Evolutionary conservation across 495 filamentous ascomycete species (phyloP), one percentile per base, ranked within the genome.

Genomic region (Penicillium antarcticum): DNA sequence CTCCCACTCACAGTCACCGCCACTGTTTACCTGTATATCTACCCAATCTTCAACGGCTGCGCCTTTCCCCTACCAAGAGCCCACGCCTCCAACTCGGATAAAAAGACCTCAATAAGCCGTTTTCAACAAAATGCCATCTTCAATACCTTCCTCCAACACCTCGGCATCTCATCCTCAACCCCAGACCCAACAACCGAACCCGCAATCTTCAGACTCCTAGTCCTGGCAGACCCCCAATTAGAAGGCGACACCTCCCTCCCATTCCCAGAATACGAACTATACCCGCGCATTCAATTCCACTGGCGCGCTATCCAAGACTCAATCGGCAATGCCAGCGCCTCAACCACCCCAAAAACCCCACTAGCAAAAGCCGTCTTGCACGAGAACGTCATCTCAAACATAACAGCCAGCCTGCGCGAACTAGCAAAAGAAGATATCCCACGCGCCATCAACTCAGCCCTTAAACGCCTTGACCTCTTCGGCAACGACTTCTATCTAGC

Each of bases 401-500:
- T 82, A 13, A 73, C 73, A 32, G 67, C 75, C 37, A 67, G 74
- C 21, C 50, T 81, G 12, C 73, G 75, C 51, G 72, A 79, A 46
- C 52, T 87, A 8, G 61, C 83, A 37, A 73, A 71, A 40, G 73
- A 84, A 42, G 89, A 95, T 63, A 70, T 89, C 32, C 86, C 82
- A 21, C 73, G 81, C 55, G 66, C 78, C 1, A 55, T 88, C 31
- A 72, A 84, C 41, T 81, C 79, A 12, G 73, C 71, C 23, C 81
- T 87, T 55, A 98, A 98, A 72, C 79, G 81, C 13, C 65, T 98
- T 53, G 94, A 98, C 63, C 79, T 95, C 3, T 77, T 88, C 52
- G 94, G 95, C 1, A 98, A 98, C 69, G 94, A 98, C 67, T 91
- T 83, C 56, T 98, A 97, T 68, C 82, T 98, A 7, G 87, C 88